Evolutionary conservation across 768 basidiomycete genomes (phyloP).

Genomic region (Rhizopogon vinicolor): DNA sequence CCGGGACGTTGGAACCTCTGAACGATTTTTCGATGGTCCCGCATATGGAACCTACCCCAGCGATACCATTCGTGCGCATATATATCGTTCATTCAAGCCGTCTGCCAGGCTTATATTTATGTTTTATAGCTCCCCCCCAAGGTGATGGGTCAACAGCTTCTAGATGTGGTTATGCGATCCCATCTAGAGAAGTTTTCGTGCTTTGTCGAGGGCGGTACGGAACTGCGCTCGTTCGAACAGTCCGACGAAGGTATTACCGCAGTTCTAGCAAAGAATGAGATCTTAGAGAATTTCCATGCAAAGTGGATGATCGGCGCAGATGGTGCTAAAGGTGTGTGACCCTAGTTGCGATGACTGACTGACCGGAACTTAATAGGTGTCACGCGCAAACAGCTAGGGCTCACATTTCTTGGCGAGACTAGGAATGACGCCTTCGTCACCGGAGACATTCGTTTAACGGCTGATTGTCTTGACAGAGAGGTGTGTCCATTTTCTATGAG

Average conservation of each 20-base stretch:
- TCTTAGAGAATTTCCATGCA: conserved; percentile 13
- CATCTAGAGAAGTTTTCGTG: conserved; percentile 3
- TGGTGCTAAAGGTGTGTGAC: conserved; percentile 26
- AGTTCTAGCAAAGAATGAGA: conserved; percentile 15
- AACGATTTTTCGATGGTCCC: neutral
- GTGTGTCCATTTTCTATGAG: neutral
- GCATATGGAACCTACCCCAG: conserved; percentile 5
- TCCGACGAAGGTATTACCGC: conserved; percentile 24
- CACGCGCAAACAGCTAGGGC: conserved; percentile 19
- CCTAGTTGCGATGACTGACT: neutral
- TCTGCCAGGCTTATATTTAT: neutral
- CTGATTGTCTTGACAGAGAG: conserved; percentile 3
- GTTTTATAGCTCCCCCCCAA: neutral
- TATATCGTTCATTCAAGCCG: neutral
- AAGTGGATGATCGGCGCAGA: conserved; percentile 34
- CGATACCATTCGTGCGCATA: neutral
- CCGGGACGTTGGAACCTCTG: neutral
- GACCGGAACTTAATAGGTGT: conserved; percentile 13
- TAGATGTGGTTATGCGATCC: conserved; percentile 17
- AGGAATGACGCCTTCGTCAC: conserved; percentile 17
- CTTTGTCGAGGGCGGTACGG: conserved; percentile 29
- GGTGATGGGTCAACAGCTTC: conserved; percentile 10
- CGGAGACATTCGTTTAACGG: conserved; percentile 32
- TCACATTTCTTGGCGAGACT: conserved; percentile 26
- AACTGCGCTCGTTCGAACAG: conserved; percentile 31